A percentile compares a stretch with the other conserved stretches of the same genome.
Evolutionary conservation across 257 asterid species (phyloP).

Genomic region (Nicotiana paniculata): DNA sequence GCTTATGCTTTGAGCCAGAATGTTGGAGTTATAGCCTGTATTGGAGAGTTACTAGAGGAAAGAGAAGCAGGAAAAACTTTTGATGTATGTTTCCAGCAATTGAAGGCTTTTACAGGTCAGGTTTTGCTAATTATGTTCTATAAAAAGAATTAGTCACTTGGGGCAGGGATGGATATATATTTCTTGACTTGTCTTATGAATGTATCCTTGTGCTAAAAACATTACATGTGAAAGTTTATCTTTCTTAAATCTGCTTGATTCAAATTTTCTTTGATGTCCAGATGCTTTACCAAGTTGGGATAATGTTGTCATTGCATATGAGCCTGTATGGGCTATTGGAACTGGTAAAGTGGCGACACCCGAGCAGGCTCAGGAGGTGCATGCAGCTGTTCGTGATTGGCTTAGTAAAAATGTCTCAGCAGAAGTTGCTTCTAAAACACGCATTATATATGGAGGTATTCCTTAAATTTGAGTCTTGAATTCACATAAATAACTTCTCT

Average conservation of each 20-base stretch:
- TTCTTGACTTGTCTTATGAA: neutral
- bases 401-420: conserved; percentile 77
- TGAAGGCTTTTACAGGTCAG: conserved; percentile 85
- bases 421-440: conserved; percentile 86
- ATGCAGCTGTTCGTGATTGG: conserved; percentile 92
- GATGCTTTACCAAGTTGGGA: conserved; percentile 96
- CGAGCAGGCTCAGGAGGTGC: conserved; percentile 99
- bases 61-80: conserved; percentile 95
- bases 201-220: neutral
- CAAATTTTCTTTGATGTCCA: conserved; percentile 21
- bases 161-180: neutral
- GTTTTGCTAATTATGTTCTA: neutral
- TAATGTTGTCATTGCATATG: conserved; percentile 81
- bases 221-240: neutral
- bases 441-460: conserved; percentile 93
- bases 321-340: conserved; percentile 99
- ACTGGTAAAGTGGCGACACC: conserved; percentile 99
- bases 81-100: conserved; percentile 82
- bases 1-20: conserved; percentile 91
- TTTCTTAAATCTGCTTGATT: neutral
- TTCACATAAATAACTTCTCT: neutral
- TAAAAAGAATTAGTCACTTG: neutral
- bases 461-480: neutral
- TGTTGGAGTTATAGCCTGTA: conserved; percentile 91
- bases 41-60: conserved; percentile 90